phyloP scores from a whole-genome alignment of 2,329 filamentous ascomycete species.

The Coniella vitis region DNA sequence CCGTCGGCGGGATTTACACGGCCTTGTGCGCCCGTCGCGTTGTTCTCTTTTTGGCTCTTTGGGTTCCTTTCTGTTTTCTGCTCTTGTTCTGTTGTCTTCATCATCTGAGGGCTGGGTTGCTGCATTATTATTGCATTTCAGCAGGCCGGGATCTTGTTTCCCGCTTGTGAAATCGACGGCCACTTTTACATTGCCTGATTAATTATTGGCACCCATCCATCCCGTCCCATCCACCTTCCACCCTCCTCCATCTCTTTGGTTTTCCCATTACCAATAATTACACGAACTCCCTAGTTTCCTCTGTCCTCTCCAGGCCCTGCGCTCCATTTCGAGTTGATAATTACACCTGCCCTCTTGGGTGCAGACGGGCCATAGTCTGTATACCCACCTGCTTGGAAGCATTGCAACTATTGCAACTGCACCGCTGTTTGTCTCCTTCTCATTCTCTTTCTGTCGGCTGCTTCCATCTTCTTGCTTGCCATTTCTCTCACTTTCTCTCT shows the following conservation, averaged over 20 bases:
- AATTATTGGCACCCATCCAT: slow-evolving; percentile 4
- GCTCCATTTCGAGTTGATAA: no score
- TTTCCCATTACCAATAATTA: neutral
- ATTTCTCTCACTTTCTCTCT: neutral
- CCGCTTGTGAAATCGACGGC: neutral
- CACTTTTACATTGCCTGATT: neutral
- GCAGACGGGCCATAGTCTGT: no score
- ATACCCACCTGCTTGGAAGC: no score
- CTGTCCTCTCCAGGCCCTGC: no score
- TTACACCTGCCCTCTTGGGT: no score
- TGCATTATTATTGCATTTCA: neutral
- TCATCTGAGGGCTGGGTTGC: no score
- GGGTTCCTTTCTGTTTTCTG: neutral
- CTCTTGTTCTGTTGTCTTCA: no score
- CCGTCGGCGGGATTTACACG: no score
- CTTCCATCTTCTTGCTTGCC: no score
- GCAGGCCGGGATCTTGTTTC: neutral
- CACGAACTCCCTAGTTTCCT: neutral
- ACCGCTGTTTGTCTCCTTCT: no score
- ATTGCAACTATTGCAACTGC: no score
- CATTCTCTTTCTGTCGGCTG: no score
- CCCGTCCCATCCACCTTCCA: neutral
- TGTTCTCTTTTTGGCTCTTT: neutral
- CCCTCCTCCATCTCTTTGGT: neutral
- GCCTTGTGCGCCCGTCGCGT: neutral